phyloP scores from a whole-genome alignment of 768 basidiomycete genomes.

The Floccularia luteovirens region DNA sequence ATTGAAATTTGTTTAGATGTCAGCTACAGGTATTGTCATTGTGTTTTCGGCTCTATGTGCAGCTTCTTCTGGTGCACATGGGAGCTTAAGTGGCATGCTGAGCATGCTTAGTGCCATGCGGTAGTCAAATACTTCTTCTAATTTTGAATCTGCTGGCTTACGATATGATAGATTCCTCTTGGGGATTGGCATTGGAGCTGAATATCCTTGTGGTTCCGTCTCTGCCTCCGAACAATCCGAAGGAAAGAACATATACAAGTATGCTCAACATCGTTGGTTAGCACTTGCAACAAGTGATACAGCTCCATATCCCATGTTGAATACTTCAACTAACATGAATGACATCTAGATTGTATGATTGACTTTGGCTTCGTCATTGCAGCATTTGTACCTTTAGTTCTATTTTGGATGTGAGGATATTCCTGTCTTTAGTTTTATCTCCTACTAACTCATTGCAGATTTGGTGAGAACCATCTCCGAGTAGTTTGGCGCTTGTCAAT shows the following conservation, averaged over 20 bases:
- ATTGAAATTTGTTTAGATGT: conserved; percentile 41
- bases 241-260: conserved; percentile 68
- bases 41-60: conserved; percentile 81
- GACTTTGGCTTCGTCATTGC: conserved; percentile 76
- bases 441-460: conserved; percentile 29
- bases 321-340: not conserved
- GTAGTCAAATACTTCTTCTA: conserved; percentile 22
- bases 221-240: conserved; percentile 89
- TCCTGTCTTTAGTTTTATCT: not conserved
- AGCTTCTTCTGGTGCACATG: conserved; percentile 72
- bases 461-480: conserved; percentile 70
- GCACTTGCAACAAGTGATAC: conserved; percentile 81
- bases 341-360: conserved; percentile 65
- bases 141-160: not conserved
- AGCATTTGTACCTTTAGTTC: conserved; percentile 75
- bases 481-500: conserved; percentile 85
- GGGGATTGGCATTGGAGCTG: conserved; percentile 83
- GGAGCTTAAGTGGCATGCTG: conserved; percentile 59
- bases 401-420: conserved; percentile 75
- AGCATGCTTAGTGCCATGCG: conserved; percentile 76
- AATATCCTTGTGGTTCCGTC: conserved; percentile 87
- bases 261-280: conserved; percentile 81
- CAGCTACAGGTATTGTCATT: conserved; percentile 75
- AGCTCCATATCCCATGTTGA: not conserved
- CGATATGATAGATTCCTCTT: conserved; percentile 58